Percentiles rank a stretch among this genome's conserved stretches.
Evolutionary conservation across 768 basidiomycete genomes (phyloP).

Genomic region (Termitomyces sp.): DNA sequence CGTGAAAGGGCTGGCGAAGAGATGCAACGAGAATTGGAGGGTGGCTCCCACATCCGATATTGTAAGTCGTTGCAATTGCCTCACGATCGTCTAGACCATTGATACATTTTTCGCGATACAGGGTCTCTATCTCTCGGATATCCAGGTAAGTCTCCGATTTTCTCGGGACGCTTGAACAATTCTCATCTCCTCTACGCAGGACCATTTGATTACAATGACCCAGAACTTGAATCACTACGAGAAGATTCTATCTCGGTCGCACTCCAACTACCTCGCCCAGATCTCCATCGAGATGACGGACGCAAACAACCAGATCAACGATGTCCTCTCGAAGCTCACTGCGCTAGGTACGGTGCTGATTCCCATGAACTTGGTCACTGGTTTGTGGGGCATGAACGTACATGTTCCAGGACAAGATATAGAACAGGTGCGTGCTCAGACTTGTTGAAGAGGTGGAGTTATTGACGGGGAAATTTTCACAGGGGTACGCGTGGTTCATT

Average conservation of each 20-base stretch:
- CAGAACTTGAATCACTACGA: slow-evolving; percentile 99
- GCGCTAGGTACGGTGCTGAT: slow-evolving; percentile 97
- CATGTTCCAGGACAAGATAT: slow-evolving; percentile 86
- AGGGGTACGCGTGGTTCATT: slow-evolving; percentile 79
- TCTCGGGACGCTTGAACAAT: background rate
- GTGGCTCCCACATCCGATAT: slow-evolving; percentile 98
- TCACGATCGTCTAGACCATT: too few relatives aligned
- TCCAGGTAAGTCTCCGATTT: slow-evolving; percentile 50
- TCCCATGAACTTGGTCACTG: slow-evolving; percentile 96
- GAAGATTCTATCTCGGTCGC: slow-evolving; percentile 97
- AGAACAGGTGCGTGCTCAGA: slow-evolving; percentile 26
- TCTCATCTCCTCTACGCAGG: slow-evolving; percentile 30
- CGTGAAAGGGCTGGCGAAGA: slow-evolving; percentile 96
- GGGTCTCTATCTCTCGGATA: slow-evolving; percentile 95
- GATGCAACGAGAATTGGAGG: slow-evolving; percentile 98
- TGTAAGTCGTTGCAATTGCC: slow-evolving; percentile 55
- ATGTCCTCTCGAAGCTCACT: slow-evolving; percentile 94
- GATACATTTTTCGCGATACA: slow-evolving; percentile 24
- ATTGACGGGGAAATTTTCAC: slow-evolving; percentile 17
- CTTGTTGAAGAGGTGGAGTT: background rate
- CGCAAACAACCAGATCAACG: slow-evolving; percentile 99
- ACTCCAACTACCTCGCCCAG: slow-evolving; percentile 98
- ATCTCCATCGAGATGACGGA: slow-evolving; percentile 99
- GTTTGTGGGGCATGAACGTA: slow-evolving; percentile 99
- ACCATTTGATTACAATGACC: slow-evolving; percentile 99